Evolutionary conservation across 257 asterid genomes (phyloP), one percentile per base, ranked within the genome.

Genomic region (Solanum dulcamara): DNA sequence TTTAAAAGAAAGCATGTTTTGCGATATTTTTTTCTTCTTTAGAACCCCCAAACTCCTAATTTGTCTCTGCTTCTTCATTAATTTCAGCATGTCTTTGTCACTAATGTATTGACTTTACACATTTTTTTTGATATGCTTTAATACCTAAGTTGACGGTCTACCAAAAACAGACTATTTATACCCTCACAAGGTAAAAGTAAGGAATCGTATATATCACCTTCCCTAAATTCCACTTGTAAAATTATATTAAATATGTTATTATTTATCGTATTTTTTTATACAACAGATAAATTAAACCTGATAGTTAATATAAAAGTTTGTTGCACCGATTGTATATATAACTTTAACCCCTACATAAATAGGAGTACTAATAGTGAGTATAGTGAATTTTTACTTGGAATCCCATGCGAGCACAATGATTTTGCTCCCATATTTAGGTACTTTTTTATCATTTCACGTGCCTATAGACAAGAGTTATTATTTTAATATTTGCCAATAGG

Each of bases 331-430:
- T n/a, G n/a, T 55, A 22, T 55, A 22, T 22, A 22, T 53, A 10
- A 53, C 62, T 59, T 4, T 59, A 24, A 59, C 67, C 32, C 32
- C 80, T 4, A 10, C 50, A 70, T 37, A 70, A 37, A 20, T 37
- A 40, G 28, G 7, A 68, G 12, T 60, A 44, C 4, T 10, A 57
- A 3, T 26, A 62, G 51, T 22, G 55, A 77, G 15, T 44, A 51
- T 80, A 81, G 30, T 57, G 48, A 35, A 57, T 57, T 33, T 59
- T 62, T 60, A 82, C 60, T 82, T 82, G 26, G 85, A 82, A 82
- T 82, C 85, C 64, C 79, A 84, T 80, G 90, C 85, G 84, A 50
- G 71, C 18, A 77, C 70, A 83, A 88, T 86, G 87, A 88, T 86
- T 83, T 77, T 53, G 59, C 20, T 70, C 40, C 84, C 57, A 24